phyloP scores from a whole-genome alignment of 148 eudicot genomes.

The Chenopodium album region DNA sequence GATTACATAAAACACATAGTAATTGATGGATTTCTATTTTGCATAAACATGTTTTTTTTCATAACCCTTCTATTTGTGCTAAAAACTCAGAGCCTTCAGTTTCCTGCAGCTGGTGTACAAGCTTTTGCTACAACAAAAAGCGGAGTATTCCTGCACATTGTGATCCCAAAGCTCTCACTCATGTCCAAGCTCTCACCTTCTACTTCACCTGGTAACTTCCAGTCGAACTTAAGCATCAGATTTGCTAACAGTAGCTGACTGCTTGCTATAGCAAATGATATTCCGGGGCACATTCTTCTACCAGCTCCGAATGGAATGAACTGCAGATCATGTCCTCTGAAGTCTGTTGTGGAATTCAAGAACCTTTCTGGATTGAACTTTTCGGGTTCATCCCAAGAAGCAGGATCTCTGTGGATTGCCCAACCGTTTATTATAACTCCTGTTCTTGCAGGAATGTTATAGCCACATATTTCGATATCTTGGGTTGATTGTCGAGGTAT shows the following conservation, averaged over 20 bases:
- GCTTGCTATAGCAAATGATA: slow-evolving; percentile 28
- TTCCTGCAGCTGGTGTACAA: too few species aligned
- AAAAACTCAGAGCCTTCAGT: background rate
- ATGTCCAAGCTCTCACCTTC: slow-evolving; percentile 25
- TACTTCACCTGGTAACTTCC: slow-evolving; percentile 30
- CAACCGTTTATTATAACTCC: slow-evolving; percentile 32
- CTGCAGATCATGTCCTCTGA: slow-evolving; percentile 33
- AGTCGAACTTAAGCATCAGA: slow-evolving; percentile 35
- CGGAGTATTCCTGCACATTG: slow-evolving; percentile 26
- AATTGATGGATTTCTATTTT: background rate
- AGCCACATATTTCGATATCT: slow-evolving; percentile 25
- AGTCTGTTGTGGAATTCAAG: slow-evolving; percentile 30
- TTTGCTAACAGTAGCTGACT: slow-evolving; percentile 34
- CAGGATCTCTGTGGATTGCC: slow-evolving; percentile 38
- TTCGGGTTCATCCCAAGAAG: slow-evolving; percentile 38
- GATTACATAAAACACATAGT: background rate
- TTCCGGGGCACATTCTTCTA: slow-evolving; percentile 40
- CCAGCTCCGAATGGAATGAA: slow-evolving; percentile 44
- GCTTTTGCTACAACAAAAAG: slow-evolving; percentile 27
- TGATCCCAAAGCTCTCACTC: slow-evolving; percentile 25
- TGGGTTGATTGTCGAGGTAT: slow-evolving; percentile 29
- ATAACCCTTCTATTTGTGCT: background rate
- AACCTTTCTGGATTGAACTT: slow-evolving; percentile 34
- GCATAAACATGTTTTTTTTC: background rate
- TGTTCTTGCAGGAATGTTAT: slow-evolving; percentile 31